Evolutionary conservation across 129 eudicot genomes (phyloP).

Genomic region (Pittosporum tobira): DNA sequence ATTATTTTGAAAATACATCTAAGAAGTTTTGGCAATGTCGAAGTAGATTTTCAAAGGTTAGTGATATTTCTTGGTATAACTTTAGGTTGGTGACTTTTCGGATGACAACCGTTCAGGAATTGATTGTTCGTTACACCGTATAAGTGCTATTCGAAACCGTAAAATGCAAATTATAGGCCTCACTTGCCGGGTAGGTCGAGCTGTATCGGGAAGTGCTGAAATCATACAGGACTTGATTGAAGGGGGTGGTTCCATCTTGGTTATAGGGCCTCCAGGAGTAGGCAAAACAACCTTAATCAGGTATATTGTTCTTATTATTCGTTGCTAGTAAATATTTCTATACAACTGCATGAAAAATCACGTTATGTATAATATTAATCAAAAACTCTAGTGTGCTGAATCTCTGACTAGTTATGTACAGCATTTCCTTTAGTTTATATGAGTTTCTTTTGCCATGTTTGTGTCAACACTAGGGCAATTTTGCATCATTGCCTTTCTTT

Average conservation of each 20-base stretch:
- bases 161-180: constrained; percentile 87
- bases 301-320: constrained; percentile 27
- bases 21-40: background rate
- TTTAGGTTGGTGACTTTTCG: constrained; percentile 92
- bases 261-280: constrained; percentile 98
- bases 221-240: constrained; percentile 82
- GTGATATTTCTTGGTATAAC: constrained; percentile 17
- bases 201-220: constrained; percentile 95
- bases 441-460: background rate
- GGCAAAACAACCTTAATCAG: constrained; percentile 97
- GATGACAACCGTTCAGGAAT: constrained; percentile 97
- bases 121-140: constrained; percentile 78
- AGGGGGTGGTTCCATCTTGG: constrained; percentile 87
- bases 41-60: constrained; percentile 3
- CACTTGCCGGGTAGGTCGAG: constrained; percentile 95
- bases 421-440: background rate
- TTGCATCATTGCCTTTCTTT: background rate
- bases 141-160: constrained; percentile 96
- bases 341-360: background rate
- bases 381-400: too few species aligned
- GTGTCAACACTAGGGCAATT: too few species aligned
- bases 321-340: background rate
- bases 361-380: background rate
- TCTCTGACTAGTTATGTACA: background rate
- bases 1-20: background rate